Conservation (phyloP, 2,329 filamentous ascomycete genomes). For the Zopfia rhizophila region DNA sequence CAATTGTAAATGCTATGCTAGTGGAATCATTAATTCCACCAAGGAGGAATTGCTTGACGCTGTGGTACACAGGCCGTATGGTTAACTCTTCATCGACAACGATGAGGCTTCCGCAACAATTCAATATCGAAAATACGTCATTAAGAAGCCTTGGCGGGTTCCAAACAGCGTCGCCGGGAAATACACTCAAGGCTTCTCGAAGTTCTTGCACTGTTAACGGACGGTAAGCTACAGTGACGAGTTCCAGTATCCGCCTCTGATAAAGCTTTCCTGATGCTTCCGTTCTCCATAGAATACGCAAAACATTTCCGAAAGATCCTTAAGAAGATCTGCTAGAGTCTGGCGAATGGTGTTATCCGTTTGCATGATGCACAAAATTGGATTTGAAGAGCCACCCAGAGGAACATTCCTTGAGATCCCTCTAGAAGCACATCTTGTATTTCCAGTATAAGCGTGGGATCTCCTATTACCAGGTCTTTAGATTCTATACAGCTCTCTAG, state of each 20-base stretch:
- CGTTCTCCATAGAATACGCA: conserved; percentile 31
- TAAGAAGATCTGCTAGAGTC: conserved; percentile 28
- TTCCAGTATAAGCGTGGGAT: conserved; percentile 36
- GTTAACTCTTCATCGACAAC: conserved; percentile 34
- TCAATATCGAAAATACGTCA: conserved; percentile 25
- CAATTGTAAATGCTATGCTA: neutral
- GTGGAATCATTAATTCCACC: neutral
- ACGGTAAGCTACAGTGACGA: conserved; percentile 42
- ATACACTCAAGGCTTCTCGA: conserved; percentile 53
- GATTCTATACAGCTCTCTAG: conserved; percentile 31
- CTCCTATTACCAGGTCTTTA: conserved; percentile 26
- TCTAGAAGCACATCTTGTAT: conserved; percentile 36
- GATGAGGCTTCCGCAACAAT: conserved; percentile 36
- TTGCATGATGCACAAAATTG: conserved; percentile 41
- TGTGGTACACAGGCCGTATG: conserved; percentile 31
- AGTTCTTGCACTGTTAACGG: conserved; percentile 49
- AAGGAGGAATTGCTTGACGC: conserved; percentile 31
- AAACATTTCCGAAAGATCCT: conserved; percentile 29
- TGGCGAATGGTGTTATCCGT: conserved; percentile 52
- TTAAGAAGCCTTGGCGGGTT: conserved; percentile 27
- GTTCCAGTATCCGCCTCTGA: conserved; percentile 41
- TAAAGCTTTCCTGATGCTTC: conserved; percentile 22
- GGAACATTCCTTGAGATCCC: conserved; percentile 37
- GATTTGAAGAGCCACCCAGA: conserved; percentile 38
- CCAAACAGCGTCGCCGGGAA: conserved; percentile 38